phyloP scores from a whole-genome alignment of 345 rosid genomes.

The Nasturtium officinale region DNA sequence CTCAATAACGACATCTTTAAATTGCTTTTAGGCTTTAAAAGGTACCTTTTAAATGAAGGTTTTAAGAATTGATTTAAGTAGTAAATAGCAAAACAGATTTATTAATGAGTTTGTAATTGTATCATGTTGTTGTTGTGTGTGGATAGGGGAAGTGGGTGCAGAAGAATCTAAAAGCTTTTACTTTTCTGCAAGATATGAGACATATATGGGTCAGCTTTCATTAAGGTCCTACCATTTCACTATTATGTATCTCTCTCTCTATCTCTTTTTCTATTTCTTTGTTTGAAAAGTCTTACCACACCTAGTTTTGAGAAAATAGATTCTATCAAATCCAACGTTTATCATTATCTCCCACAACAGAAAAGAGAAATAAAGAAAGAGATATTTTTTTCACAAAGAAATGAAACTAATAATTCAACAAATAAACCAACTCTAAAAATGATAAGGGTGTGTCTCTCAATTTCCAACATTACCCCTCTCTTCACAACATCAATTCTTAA shows the following conservation, averaged over 20 bases:
- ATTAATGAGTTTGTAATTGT: neutral
- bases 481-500: slow-evolving; percentile 20
- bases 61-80: slow-evolving; percentile 8
- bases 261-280: slow-evolving; percentile 30
- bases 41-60: slow-evolving; percentile 25
- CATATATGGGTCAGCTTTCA: slow-evolving; percentile 51
- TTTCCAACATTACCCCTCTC: slow-evolving; percentile 44
- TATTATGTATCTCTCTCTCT: neutral
- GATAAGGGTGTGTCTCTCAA: slow-evolving; percentile 38
- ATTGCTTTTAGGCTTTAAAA: slow-evolving; percentile 14
- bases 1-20: neutral
- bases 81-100: neutral
- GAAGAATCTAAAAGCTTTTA: slow-evolving; percentile 57
- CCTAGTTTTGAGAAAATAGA: slow-evolving; percentile 31
- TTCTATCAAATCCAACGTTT: slow-evolving; percentile 40
- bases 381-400: slow-evolving; percentile 20
- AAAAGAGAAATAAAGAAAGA: neutral
- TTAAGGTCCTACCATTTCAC: slow-evolving; percentile 42
- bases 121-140: slow-evolving; percentile 38
- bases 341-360: slow-evolving; percentile 29
- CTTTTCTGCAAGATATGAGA: slow-evolving; percentile 44
- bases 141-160: slow-evolving; percentile 59
- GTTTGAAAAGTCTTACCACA: slow-evolving; percentile 40
- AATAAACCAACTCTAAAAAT: slow-evolving; percentile 29
- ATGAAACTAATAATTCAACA: slow-evolving; percentile 23